Conservation (phyloP, 148 eudicot species). For the Camellia lanceoleosa region DNA sequence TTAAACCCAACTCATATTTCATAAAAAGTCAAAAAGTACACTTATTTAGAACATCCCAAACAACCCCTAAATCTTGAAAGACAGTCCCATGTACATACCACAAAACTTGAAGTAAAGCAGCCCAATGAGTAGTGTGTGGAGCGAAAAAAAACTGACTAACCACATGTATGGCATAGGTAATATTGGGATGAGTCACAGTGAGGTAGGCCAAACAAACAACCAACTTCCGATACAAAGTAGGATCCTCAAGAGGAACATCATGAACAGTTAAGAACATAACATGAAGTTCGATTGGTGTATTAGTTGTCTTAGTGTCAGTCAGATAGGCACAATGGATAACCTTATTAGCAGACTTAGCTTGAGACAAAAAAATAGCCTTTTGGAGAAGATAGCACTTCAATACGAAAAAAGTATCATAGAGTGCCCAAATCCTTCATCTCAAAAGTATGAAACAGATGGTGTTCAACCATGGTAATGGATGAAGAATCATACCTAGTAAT, state of each 20-base stretch:
- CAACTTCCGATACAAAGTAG: not conserved
- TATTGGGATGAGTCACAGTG: not conserved
- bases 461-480: not conserved
- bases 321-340: not conserved
- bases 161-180: not conserved
- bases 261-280: not conserved
- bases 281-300: not conserved
- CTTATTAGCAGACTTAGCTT: not conserved
- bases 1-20: too few species aligned
- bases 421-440: not conserved
- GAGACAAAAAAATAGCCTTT: not conserved
- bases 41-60: too few species aligned
- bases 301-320: not conserved
- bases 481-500: not conserved
- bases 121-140: not conserved
- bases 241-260: not conserved
- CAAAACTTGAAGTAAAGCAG: not conserved
- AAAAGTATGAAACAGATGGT: not conserved
- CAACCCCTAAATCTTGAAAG: not conserved
- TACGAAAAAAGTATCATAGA: not conserved
- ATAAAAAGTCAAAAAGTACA: too few species aligned
- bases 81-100: not conserved
- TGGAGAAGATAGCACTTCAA: not conserved
- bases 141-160: not conserved
- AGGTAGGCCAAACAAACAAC: not conserved